Evolutionary conservation across 2,329 filamentous ascomycete species (phyloP), one percentile per base, ranked within the genome.

Genomic region (Ophiobolus disseminans): DNA sequence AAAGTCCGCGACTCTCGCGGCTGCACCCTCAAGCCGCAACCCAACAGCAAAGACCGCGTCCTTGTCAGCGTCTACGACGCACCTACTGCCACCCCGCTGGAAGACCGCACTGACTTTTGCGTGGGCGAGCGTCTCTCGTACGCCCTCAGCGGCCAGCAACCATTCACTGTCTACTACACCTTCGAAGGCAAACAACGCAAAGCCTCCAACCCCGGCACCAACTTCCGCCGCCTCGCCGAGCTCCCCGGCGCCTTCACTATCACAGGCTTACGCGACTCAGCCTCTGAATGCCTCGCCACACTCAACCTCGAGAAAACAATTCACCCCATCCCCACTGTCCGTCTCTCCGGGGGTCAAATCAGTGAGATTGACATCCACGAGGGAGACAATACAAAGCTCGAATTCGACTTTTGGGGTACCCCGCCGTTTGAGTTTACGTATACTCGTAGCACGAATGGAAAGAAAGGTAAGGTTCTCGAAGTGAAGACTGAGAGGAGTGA

Each of bases 401-500:
- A 91, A 6, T 97, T 99, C 63, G 90, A 96, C 65, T 99, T 99
- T 75, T 92, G 89, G 78, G 94, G 95, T 47, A 92, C 90, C 5
- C 91, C 94, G 53, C 94, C 94, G 1, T 99, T 99, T 66, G 94
- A 97, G 75, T 99, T 97, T 70, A 97, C 93, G 48, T 97, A 96
- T 73, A 97, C 91, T 16, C 83, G 94, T 53, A 94, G 88, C 73
- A 90, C 90, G 35, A 96, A 96, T 69, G 72, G 74, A 1, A 66
- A 66, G 60, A 89, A 91, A 72, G 89, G 65, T 35, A 68, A 63
- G 63, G 84, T 99, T 25, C 80, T 99, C 14, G 95, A 99, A 76
- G 97, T 95, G 57, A 85, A 90, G 61, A 91, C 94, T 59, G 92
- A 97, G 62, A 81, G 89, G 14, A 93, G 89, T 39, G 84, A 92